Evolutionary conservation across 441 rosid species (phyloP), one percentile per base, ranked within the genome.

Genomic region (Flueggea neowawraea): DNA sequence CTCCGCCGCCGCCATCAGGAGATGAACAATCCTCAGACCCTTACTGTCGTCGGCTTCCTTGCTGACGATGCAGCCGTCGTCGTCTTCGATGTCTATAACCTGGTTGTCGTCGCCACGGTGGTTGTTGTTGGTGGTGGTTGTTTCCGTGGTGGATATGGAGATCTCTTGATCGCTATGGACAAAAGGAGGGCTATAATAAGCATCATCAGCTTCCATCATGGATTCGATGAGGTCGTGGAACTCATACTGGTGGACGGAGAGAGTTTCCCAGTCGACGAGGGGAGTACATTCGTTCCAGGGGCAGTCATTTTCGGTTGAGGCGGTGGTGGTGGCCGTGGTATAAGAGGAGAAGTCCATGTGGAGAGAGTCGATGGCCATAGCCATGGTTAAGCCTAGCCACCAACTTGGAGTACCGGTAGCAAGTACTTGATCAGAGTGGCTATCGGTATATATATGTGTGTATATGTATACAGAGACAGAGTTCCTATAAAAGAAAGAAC

Each of bases 1-100:
- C 79, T 92, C 98, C 0, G 95, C 96, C 0, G 95, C 91, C 0
- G 95, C 98, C 84, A 87, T 83, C 57, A 92, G 65, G 45, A 92
- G 82, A 66, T 92, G 96, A 69, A 92, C 86, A 56, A 92, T 68
- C 80, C 88, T 77, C 72, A 87, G 57, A 2, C 98, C 98, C 64
- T 92, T 89, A 56, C 70, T 74, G 64, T 92, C 95, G 44, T 77
- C 82, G 44, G 68, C 54, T 28, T 49, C 52, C 44, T 31, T 12
- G 14, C 70, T 52, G 43, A 44, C 39, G 52, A 10, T 15, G 13
- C 93, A 95, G 65, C 85, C 86, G 58, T 70, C n/a, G n/a, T n/a
- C 72, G 61, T 84, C 87, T 36, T 76, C 83, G 47, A 2, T 22
- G 45, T 14, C 17, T 22, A 22, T 22, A 22, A 22, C 43, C 32